Percentiles rank a stretch among this genome's conserved stretches.
Evolutionary conservation across 257 asterid species (phyloP).

Genomic region (Haberlea rhodopensis): DNA sequence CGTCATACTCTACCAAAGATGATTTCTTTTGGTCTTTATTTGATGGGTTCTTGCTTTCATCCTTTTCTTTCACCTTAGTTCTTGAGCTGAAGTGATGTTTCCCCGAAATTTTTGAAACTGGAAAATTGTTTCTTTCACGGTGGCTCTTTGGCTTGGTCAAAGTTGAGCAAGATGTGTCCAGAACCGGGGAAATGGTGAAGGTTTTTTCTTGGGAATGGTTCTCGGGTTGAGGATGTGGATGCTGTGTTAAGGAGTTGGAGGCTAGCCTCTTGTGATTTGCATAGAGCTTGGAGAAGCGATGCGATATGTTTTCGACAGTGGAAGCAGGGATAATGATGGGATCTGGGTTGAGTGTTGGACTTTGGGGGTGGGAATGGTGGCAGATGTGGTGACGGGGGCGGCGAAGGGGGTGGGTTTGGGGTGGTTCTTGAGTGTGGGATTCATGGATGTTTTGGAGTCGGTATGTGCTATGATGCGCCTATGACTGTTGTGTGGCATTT

Average conservation of each 20-base stretch:
- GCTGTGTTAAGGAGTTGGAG: constrained; percentile 26
- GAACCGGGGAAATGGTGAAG: no score
- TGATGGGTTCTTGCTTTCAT: constrained; percentile 33
- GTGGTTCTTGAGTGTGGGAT: constrained; percentile 51
- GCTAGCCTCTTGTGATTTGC: constrained; percentile 48
- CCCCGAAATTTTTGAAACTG: constrained; percentile 3
- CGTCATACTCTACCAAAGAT: constrained; percentile 38
- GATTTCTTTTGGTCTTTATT: constrained; percentile 26
- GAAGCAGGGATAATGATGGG: constrained; percentile 49
- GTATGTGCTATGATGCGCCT: constrained; percentile 49
- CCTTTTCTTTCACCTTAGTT: constrained; percentile 40
- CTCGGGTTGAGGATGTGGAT: constrained; percentile 32
- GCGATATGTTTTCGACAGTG: constrained; percentile 67
- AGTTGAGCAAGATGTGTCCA: constrained; percentile 47
- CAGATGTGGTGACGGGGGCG: constrained; percentile 26
- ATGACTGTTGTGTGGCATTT: constrained; percentile 7
- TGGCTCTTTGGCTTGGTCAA: constrained; percentile 70
- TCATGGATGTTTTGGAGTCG: constrained; percentile 62
- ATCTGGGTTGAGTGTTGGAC: constrained; percentile 50
- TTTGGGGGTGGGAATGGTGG: constrained; percentile 29
- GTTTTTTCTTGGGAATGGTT: constrained; percentile 32
- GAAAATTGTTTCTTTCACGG: constrained; percentile 30
- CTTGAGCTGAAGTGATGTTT: constrained; percentile 30
- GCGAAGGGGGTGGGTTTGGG: constrained; percentile 39
- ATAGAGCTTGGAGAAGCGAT: constrained; percentile 67